Evolutionary conservation across 352 stramenopile species (phyloP).

Genomic region (Phytophthora pisi): DNA sequence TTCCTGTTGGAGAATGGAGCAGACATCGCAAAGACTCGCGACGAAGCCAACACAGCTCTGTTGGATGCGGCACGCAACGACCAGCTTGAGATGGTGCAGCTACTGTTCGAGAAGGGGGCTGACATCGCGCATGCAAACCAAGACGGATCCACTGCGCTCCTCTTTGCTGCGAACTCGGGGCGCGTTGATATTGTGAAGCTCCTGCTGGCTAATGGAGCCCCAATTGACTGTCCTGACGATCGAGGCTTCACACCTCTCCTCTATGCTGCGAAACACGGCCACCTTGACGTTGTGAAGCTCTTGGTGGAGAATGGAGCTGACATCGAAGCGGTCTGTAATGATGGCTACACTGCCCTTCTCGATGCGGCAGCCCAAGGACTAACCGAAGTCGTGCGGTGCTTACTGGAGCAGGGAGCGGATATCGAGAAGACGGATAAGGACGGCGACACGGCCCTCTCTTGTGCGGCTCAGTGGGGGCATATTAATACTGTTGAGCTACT

Average conservation of each 20-base stretch:
- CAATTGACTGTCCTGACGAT: not conserved
- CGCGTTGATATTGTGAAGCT: slow-evolving; percentile 12
- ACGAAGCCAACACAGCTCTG: no score
- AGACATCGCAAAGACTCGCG: no score
- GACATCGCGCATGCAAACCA: not conserved
- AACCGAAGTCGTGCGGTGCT: slow-evolving; percentile 20
- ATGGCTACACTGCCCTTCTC: slow-evolving; percentile 1
- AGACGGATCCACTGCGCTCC: slow-evolving; percentile 3
- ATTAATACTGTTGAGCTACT: no score
- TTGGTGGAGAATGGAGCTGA: not conserved
- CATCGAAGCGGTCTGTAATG: not conserved
- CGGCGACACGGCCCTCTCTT: no score
- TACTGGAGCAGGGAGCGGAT: not conserved
- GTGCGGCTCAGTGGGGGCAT: no score
- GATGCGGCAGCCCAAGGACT: slow-evolving; percentile 17
- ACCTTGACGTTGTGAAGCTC: slow-evolving; percentile 8
- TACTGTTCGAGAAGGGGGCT: no score
- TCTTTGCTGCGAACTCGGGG: slow-evolving; percentile 14
- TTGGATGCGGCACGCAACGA: no score
- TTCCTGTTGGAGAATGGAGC: no score
- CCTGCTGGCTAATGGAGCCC: slow-evolving; percentile 11
- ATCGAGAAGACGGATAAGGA: no score
- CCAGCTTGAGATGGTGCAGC: no score
- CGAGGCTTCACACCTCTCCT: not conserved
- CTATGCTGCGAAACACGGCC: not conserved